Evolutionary conservation across 1,284 basidiomycete genomes (phyloP).

Genomic region (Anthracocystis setariae): DNA sequence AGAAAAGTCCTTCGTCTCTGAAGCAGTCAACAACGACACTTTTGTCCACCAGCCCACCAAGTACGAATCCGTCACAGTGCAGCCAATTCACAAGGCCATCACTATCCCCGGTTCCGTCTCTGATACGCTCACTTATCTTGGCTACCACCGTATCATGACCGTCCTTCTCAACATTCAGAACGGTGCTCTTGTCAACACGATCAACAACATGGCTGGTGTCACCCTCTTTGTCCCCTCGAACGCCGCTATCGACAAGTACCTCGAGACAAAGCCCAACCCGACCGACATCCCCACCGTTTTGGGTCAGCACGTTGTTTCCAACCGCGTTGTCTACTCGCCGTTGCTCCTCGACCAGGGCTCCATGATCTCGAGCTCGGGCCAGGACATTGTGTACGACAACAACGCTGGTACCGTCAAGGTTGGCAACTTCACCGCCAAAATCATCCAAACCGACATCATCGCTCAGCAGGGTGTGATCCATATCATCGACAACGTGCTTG

Average conservation of each 20-base stretch:
- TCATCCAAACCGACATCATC: conserved; percentile 56
- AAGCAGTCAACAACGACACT: conserved; percentile 51
- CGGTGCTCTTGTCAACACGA: conserved; percentile 25
- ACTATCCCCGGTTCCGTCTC: conserved; percentile 50
- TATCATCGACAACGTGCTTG: conserved; percentile 52
- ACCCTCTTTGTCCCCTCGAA: conserved; percentile 57
- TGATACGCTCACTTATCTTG: conserved; percentile 42
- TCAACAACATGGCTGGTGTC: conserved; percentile 47
- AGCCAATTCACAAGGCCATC: conserved; percentile 49
- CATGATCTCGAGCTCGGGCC: conserved; percentile 49
- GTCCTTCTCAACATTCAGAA: conserved; percentile 30
- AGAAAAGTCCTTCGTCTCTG: conserved; percentile 25
- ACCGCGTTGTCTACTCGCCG: conserved; percentile 52
- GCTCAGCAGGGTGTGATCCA: conserved; percentile 53
- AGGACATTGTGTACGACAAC: conserved; percentile 53
- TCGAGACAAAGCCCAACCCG: conserved; percentile 26
- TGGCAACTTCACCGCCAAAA: conserved; percentile 47
- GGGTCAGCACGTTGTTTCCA: conserved; percentile 51
- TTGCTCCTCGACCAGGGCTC: conserved; percentile 49
- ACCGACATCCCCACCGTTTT: conserved; percentile 38
- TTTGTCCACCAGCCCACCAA: conserved; percentile 15
- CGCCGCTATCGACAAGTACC: conserved; percentile 36
- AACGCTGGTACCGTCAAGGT: conserved; percentile 43
- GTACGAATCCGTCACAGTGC: conserved; percentile 42
- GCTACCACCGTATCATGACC: conserved; percentile 26